Evolutionary conservation across 305 asterid species (phyloP).

Genomic region (Fraxinus paxiana): DNA sequence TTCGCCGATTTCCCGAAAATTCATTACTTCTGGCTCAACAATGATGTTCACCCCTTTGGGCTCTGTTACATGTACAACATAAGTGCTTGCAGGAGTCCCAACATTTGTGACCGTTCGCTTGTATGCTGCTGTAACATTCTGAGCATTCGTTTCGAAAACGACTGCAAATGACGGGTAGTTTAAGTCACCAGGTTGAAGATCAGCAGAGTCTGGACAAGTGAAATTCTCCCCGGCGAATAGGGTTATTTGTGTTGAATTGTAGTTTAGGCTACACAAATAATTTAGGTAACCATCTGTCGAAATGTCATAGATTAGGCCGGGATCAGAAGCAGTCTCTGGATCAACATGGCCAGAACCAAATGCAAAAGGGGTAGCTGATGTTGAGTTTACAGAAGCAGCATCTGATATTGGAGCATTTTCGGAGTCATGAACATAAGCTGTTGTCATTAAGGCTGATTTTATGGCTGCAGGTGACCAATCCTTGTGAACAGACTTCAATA

Average conservation of each 20-base stretch:
- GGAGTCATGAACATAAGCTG: slow-evolving; percentile 43
- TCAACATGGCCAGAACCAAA: slow-evolving; percentile 70
- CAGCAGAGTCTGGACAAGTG: slow-evolving; percentile 37
- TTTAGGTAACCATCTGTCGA: slow-evolving; percentile 45
- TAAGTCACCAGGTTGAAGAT: slow-evolving; percentile 45
- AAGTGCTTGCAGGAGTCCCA: slow-evolving; percentile 40
- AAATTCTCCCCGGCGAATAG: slow-evolving; percentile 35
- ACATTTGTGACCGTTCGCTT: slow-evolving; percentile 62
- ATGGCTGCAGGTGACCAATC: slow-evolving; percentile 77
- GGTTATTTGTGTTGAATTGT: slow-evolving; percentile 51
- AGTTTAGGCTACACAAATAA: slow-evolving; percentile 55
- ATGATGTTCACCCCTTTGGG: slow-evolving; percentile 44
- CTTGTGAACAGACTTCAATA: slow-evolving; percentile 46
- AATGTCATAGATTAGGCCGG: slow-evolving; percentile 64
- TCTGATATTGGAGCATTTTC: slow-evolving; percentile 43
- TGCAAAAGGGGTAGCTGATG: slow-evolving; percentile 48
- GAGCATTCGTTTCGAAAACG: slow-evolving; percentile 15
- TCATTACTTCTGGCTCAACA: slow-evolving; percentile 47
- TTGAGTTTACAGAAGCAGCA: slow-evolving; percentile 32
- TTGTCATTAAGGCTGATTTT: slow-evolving; percentile 72
- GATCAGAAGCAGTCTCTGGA: slow-evolving; percentile 57
- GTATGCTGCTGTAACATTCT: slow-evolving; percentile 28
- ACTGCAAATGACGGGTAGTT: slow-evolving; percentile 81
- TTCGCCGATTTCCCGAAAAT: slow-evolving; percentile 42
- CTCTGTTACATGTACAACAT: slow-evolving; percentile 37